phyloP scores from a whole-genome alignment of 176 grass and related monocot species.

The Cenchrus purpureus region DNA sequence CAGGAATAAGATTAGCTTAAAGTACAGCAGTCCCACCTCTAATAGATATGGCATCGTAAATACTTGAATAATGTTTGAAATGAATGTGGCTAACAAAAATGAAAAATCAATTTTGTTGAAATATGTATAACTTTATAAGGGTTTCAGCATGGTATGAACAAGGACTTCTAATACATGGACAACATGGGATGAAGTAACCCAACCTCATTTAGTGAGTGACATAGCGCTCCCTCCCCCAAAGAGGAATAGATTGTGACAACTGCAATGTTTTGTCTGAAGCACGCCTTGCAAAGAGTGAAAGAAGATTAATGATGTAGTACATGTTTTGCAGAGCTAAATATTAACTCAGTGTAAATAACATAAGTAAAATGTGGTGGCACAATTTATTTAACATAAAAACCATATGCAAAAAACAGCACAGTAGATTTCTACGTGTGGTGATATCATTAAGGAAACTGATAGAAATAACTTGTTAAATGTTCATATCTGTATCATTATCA shows the following conservation, averaged over 20 bases:
- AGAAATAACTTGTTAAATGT: constrained; percentile 1
- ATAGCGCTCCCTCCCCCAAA: constrained; percentile 83
- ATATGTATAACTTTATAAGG: not conserved
- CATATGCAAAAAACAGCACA: not conserved
- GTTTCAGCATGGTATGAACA: not conserved
- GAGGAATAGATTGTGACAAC: constrained; percentile 98
- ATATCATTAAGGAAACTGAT: not conserved
- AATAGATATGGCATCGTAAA: constrained; percentile 4
- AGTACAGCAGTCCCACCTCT: not conserved
- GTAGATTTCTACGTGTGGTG: not conserved
- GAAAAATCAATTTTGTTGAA: not conserved
- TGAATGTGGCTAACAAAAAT: no score
- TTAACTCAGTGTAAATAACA: constrained; percentile 17
- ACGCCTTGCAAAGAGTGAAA: constrained; percentile 62
- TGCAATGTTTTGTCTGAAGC: constrained; percentile 85
- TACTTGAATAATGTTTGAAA: not conserved
- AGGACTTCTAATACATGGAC: not conserved
- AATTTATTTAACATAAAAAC: not conserved
- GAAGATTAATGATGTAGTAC: constrained; percentile 22
- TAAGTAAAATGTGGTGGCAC: not conserved
- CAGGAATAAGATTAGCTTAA: constrained; percentile 30
- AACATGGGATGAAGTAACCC: constrained; percentile 29
- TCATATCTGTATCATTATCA: not conserved
- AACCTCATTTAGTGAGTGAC: constrained; percentile 97
- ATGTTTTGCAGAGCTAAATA: constrained; percentile 19